Conservation (phyloP, 768 basidiomycete species). For the Panaeolus cyanescens region DNA sequence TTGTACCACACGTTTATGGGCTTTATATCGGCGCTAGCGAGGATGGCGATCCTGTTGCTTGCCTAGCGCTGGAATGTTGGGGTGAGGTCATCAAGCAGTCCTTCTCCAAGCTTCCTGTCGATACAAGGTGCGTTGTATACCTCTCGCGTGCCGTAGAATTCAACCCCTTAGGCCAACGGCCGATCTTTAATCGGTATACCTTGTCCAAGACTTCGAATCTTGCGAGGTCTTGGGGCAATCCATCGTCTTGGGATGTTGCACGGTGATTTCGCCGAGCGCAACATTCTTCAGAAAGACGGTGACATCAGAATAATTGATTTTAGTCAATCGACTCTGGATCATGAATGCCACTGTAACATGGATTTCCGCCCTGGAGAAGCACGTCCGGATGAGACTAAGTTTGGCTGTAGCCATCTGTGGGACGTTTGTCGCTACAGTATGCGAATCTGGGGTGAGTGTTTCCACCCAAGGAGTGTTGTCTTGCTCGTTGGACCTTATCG, state of each 20-base stretch:
- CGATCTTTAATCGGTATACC: neutral
- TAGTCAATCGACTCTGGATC: slow-evolving; percentile 27
- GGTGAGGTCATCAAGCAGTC: slow-evolving; percentile 34
- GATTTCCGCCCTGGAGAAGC: slow-evolving; percentile 27
- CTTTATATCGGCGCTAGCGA: slow-evolving; percentile 32
- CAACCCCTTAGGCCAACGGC: slow-evolving; percentile 5
- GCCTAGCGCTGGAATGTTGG: slow-evolving; percentile 38
- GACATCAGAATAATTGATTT: slow-evolving; percentile 42
- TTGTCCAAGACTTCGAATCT: slow-evolving; percentile 29
- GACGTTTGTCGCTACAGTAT: slow-evolving; percentile 29
- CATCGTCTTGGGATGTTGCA: slow-evolving; percentile 36
- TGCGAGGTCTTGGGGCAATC: slow-evolving; percentile 33
- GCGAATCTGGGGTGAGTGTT: slow-evolving; percentile 26
- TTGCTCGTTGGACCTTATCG: neutral
- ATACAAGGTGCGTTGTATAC: slow-evolving; percentile 28
- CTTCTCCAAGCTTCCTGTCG: slow-evolving; percentile 28
- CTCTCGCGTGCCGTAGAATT: neutral
- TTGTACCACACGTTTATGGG: slow-evolving; percentile 35
- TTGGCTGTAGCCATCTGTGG: slow-evolving; percentile 35
- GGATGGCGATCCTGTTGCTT: slow-evolving; percentile 35
- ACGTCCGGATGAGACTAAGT: slow-evolving; percentile 25
- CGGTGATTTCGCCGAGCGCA: slow-evolving; percentile 43
- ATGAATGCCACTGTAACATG: slow-evolving; percentile 31
- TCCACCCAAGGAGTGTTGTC: neutral
- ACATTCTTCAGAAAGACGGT: slow-evolving; percentile 34